Base-by-base conservation (phyloP, 1,284 basidiomycete genomes). In the Agroathelia rolfsii region DNA sequence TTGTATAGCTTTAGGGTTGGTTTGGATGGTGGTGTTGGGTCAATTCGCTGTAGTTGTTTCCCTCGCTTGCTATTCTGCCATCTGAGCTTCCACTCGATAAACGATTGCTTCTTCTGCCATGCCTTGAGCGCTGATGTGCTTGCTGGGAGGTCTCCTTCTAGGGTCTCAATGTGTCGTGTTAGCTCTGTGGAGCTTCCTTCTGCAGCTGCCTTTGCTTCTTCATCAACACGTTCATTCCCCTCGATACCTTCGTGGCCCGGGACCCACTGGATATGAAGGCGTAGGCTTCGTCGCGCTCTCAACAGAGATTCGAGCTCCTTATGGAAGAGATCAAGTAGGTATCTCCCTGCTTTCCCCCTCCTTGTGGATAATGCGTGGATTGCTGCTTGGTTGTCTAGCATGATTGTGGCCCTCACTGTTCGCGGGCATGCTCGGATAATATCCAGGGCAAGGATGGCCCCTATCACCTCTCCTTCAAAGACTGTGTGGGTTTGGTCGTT, bases 141-240 rank as follows among this genome's bases (percentile, higher is more conserved):
- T n/a, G n/a, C n/a, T n/a, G n/a, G n/a, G n/a, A n/a, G n/a, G n/a
- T n/a, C n/a, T n/a, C n/a, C n/a, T 5, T 29, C 13, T 3, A 40
- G 38, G 14, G 28, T 40, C 5, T 15, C 13, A 2, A 45, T 48
- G 8, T 50, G 47, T 1, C 32, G 11, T n/a, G 5, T 3, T 11
- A 7, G 23, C 30, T 38, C 7, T 23, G 16, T 2, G 40, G 34
- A 19, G 16, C 17, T 30, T 2, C 45, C 47, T 22, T 22, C 18
- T 4, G 51, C 50, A 21, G 49, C 51, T 18, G 37, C 19, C 31
- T 56, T 55, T 1, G 54, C 55, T 27, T 41, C 40, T 24, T 24
- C 16, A 38, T 58, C 53, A 4, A 41, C 51, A 21, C 5, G 16
- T 28, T 54, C 46, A 22, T 55, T 55, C 1, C 53, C 45, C 13